Evolutionary conservation across 192 early-diverging fungal species (phyloP), one percentile per base, ranked within the genome.

Genomic region (Coemansia sp.): DNA sequence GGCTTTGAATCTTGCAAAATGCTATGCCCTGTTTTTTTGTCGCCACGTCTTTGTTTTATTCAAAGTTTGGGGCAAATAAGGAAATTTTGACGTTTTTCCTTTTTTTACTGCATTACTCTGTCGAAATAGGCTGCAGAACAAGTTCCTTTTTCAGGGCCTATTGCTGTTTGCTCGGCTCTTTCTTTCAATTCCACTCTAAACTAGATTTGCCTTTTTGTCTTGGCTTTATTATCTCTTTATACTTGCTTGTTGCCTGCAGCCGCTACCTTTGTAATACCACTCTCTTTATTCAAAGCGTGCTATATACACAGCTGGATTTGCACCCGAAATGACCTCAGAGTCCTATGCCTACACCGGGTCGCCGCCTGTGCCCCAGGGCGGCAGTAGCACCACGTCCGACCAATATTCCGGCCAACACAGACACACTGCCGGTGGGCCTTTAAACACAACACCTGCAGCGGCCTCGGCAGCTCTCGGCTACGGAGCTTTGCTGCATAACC

Each of bases 401-500:
- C 74, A 70, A 64, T 58, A 71, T 28, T 48, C 64, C 14, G 60
- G 60, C 25, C 61, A 63, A 20, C 49, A 63, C 32, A 63, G 48
- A 33, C 38, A 63, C 59, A 54, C 61, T 3, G 30, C 56, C 30
- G 63, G 22, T 32, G 45, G 33, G 20, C 59, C 58, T 40, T 32
- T 66, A 40, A 59, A 48, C 16, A 49, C 58, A 25, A 54, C 36
- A 22, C 50, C 64, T 18, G 61, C 68, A 71, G 61, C 73, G 18
- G 68, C 68, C 6, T 64, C 67, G 8, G 67, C 73, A 28, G 74
- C 69, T 0, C 40, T 69, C 0, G 54, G 57, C 20, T 71, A 76
- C 65, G 57, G 65, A 29, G 65, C 67, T 12, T 32, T 71, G 64
- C 55, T 76, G 32, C 65, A 71, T 36, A 76, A 66, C 64, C 66